Evolutionary conservation across 495 filamentous ascomycete species (phyloP), one percentile per base, ranked within the genome.

Genomic region (Tuber calosporum): DNA sequence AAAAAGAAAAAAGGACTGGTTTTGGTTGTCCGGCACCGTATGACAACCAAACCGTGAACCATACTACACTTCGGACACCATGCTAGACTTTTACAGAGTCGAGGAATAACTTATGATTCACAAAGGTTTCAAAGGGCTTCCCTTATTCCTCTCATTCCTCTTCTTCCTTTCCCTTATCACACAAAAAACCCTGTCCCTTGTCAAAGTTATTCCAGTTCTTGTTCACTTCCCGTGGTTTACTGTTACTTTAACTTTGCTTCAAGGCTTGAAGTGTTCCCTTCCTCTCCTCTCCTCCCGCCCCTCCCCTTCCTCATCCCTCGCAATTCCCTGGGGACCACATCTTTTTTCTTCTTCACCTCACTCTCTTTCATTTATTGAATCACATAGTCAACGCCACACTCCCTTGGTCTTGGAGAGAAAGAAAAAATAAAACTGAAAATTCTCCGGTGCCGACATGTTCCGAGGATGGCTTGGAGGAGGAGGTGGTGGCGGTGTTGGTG

Each of bases 391-490:
- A 26, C 45, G 8, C 30, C 53, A 34, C 26, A 15, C 53, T 17
- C 53, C 26, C 45, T 22, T n/a, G 13, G 22, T 26, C 3, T 9
- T 13, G 15, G 53, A 34, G 53, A 34, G 17, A 34, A 53, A 26
- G 9, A 13, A 15, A 34, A 17, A 30, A 62, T 6, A 30, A 62
- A 62, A n/a, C n/a, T n/a, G n/a, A n/a, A n/a, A n/a, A n/a, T n/a
- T 17, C 53, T 6, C 53, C 26, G 4, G 53, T 1, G 19, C 26
- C 67, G 68, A 34, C 53, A 78, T 78, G 76, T 78, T 78, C 37
- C 76, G 68, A 73, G 76, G 76, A 78, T 78, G 76, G 76, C 74
- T 78, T 68, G 76, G 76, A 73, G 58, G 70, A 26, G 74, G 76
- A 73, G 58, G 70, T 26, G 74, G 76, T 34, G 41, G 67, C 8